Conservation (phyloP, 257 asterid species). For the Solanum dulcamara region DNA sequence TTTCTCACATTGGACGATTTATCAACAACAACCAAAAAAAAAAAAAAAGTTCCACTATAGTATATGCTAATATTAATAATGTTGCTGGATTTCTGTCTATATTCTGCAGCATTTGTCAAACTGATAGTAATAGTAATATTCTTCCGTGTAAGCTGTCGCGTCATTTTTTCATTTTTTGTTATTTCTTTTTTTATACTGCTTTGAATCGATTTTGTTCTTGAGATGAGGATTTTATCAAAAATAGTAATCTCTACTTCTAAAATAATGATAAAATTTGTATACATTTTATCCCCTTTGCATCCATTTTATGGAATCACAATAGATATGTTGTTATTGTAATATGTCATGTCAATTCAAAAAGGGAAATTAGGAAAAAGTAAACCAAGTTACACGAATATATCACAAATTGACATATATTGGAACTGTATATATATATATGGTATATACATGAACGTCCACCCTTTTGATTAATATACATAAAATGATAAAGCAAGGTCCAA, state of each 20-base stretch:
- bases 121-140: not conserved
- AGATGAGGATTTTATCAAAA: not conserved
- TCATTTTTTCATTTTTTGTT: not conserved
- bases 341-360: not conserved
- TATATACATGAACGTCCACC: not conserved
- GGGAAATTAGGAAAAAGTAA: not conserved
- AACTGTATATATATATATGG: not conserved
- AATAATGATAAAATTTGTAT: not conserved
- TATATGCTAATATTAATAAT: not conserved
- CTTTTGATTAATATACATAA: not conserved
- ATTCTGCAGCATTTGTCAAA: not conserved
- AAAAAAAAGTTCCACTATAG: not conserved
- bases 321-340: fast-evolving
- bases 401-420: not conserved
- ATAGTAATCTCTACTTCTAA: fast-evolving
- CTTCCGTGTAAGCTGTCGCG: not conserved
- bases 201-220: no score
- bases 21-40: not conserved
- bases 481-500: not conserved
- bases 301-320: not conserved
- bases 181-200: not conserved
- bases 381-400: not conserved
- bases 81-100: not conserved
- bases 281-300: not conserved
- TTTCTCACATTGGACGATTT: constrained; percentile 2